These are phyloP conservation scores for Oryza longistaminata DNA, from an alignment of 176 grass and related monocot species.

Conservation along the genomic window DNA sequence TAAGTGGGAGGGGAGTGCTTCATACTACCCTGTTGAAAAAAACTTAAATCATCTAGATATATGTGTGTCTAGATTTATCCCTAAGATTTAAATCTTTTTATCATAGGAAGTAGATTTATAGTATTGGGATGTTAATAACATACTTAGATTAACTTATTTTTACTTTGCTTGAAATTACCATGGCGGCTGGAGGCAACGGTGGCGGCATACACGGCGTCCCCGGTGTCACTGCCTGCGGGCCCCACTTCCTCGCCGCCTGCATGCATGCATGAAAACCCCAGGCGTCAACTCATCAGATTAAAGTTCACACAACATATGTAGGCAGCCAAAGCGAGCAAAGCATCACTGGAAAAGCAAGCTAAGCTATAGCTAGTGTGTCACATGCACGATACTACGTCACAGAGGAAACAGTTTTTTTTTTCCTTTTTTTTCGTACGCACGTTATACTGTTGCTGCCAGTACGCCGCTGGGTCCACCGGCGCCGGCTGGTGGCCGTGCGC, in stretches of 20 bases:
- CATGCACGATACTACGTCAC: neutral
- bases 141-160: too few relatives aligned
- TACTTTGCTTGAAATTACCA: constrained; percentile 33
- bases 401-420: neutral
- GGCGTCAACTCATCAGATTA: neutral
- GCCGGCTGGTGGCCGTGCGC: constrained; percentile 30
- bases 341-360: neutral
- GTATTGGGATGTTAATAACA: too few relatives aligned
- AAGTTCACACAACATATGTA: neutral
- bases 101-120: too few relatives aligned
- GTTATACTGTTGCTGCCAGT: constrained; percentile 74
- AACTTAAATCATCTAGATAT: too few relatives aligned
- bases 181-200: constrained; percentile 18
- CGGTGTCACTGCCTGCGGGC: constrained; percentile 38
- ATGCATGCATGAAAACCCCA: neutral
- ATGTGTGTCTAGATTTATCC: too few relatives aligned
- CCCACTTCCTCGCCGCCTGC: constrained; percentile 50
- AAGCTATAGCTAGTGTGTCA: neutral
- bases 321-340: neutral
- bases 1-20: too few relatives aligned
- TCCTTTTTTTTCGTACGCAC: constrained; percentile 21
- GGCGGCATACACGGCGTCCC: constrained; percentile 45
- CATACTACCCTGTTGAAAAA: too few relatives aligned
- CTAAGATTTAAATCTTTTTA: too few relatives aligned
- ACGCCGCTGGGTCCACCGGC: constrained; percentile 46